A percentile compares a stretch with the other conserved stretches of the same genome.
Conservation (phyloP, 2,329 filamentous ascomycete species). For the Scopulariopsis brevicaulis region DNA sequence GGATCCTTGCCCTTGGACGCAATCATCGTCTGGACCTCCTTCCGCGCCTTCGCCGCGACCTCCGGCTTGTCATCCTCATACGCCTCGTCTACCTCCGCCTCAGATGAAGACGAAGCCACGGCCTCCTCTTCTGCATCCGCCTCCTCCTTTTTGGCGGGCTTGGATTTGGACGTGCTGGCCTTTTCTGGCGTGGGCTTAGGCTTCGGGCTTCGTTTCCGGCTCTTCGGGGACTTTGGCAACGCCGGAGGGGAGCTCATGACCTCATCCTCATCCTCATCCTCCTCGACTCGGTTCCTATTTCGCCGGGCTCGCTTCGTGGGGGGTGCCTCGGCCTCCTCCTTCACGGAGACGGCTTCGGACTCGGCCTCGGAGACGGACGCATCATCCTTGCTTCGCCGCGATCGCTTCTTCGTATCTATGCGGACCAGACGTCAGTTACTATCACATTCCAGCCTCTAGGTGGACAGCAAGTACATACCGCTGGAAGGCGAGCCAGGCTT, state of each 20-base stretch:
- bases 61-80: constrained; percentile 53
- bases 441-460: neutral
- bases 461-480: constrained; percentile 16
- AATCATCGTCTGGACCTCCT: constrained; percentile 58
- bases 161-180: constrained; percentile 9
- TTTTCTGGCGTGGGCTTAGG: constrained; percentile 11
- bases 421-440: constrained; percentile 6
- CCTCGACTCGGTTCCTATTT: constrained; percentile 33
- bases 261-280: constrained; percentile 42
- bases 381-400: constrained; percentile 9
- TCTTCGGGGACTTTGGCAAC: constrained; percentile 1
- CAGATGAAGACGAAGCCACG: constrained; percentile 29
- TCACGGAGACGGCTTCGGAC: constrained; percentile 24
- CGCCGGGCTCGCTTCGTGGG: constrained; percentile 45
- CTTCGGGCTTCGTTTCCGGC: constrained; percentile 7
- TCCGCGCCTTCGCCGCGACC: constrained; percentile 60
- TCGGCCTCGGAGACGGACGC: constrained; percentile 16
- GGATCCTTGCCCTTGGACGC: constrained; percentile 58
- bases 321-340: constrained; percentile 47
- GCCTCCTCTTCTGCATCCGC: constrained; percentile 25
- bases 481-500: constrained; percentile 14
- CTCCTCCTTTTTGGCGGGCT: constrained; percentile 26
- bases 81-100: constrained; percentile 28
- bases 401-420: constrained; percentile 8
- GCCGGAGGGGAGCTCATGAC: constrained; percentile 11